These are phyloP conservation scores for Aureobasidium sp. DNA, from an alignment of 2,329 filamentous ascomycete genomes.

Conservation along the genomic window DNA sequence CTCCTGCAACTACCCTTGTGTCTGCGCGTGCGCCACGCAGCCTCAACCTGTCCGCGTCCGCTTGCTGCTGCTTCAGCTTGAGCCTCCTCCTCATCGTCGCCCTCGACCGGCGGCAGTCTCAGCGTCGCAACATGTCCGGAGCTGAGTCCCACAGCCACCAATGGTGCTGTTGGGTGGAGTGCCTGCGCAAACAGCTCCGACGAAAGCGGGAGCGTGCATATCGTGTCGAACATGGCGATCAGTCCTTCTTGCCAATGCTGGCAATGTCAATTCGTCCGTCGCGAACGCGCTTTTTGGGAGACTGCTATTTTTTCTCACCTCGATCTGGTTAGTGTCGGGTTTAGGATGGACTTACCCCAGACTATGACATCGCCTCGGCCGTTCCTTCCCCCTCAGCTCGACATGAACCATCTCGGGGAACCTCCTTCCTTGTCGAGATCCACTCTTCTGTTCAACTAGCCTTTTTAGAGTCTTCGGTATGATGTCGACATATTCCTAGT, in stretches of 20 bases:
- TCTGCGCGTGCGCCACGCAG: constrained; percentile 73
- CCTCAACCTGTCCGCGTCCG: constrained; percentile 70
- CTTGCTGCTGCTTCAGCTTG: constrained; percentile 37
- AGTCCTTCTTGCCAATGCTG: not conserved
- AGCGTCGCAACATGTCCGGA: constrained; percentile 81
- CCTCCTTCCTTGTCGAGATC: constrained; percentile 1
- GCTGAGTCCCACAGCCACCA: constrained; percentile 78
- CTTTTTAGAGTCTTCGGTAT: not conserved
- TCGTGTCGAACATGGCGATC: constrained; percentile 69
- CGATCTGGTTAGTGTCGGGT: not conserved
- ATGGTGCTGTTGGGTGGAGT: constrained; percentile 72
- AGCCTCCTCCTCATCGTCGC: constrained; percentile 42
- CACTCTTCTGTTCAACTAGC: not conserved
- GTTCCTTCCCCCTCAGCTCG: constrained; percentile 1
- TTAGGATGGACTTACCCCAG: constrained; percentile 5
- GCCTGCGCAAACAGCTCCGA: constrained; percentile 84
- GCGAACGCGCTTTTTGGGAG: constrained; percentile 1
- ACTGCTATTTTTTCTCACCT: not conserved
- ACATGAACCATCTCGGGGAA: not conserved
- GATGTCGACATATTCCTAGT: constrained; percentile 9
- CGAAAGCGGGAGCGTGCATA: constrained; percentile 78
- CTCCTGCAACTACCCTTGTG: constrained; percentile 92
- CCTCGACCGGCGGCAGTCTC: constrained; percentile 54
- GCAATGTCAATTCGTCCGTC: not conserved
- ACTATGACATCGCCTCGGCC: constrained; percentile 2